Evolutionary conservation across 163 green algal species (phyloP), one percentile per base, ranked within the genome.

Genomic region (Chlorella variabilis): DNA sequence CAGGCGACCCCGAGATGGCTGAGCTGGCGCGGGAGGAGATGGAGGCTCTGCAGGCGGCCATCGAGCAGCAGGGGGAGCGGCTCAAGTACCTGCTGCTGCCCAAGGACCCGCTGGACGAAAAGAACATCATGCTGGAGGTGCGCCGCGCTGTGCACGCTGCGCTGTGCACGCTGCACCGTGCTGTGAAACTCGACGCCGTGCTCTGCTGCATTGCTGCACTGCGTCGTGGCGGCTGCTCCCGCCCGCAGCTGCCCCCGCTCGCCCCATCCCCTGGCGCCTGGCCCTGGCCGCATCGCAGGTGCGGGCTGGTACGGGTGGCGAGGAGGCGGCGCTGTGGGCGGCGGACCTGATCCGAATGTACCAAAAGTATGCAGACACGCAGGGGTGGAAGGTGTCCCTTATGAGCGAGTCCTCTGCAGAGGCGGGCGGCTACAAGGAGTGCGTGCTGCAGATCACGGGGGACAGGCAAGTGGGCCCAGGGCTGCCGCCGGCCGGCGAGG

Each of bases 341-440:
- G 96, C 94, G 1, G 97, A 99, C 86, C 91, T 99, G 62, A 85
- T 96, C 62, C 91, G 96, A 34, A 99, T 99, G 97, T 99, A 99
- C 87, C 83, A 93, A 78, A 89, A 91, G 41, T 96, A 96, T 73
- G 86, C 91, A 0, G 84, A 91, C 34, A 56, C 15, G 38, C 88
- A 95, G 84, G 90, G 91, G 6, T 99, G 97, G 97, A 93, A 93
- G 78, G 85, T 92, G 0, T 75, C 78, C 18, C 48, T 85, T 8
- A 81, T 98, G 23, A 98, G 84, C 78, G 84, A 61, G 61, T 94
- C 87, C 20, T 34, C 82, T 31, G 94, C 86, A 0, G 96, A 99
- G 48, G 76, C 63, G 4, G 97, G 96, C 31, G 96, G 96, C 17
- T 95, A 94, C 84, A 96, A 95, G 78, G 95, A 98, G 82, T 84